Evolutionary conservation across 2,329 filamentous ascomycete genomes (phyloP).

Genomic region (Colletotrichum sp.): DNA sequence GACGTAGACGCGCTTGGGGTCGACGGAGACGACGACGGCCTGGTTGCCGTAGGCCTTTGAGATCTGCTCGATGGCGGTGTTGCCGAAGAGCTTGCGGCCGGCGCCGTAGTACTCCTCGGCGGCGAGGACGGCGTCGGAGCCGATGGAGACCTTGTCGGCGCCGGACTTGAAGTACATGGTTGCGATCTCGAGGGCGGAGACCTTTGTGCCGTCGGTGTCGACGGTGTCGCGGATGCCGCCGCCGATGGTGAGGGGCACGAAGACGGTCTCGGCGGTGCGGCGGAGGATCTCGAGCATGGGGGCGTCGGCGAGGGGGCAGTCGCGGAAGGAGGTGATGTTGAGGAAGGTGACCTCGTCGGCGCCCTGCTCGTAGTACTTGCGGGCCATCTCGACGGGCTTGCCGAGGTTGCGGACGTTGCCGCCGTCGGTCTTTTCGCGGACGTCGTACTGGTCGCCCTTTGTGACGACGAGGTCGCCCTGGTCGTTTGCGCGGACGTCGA

Average conservation of each 20-base stretch:
- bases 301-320: slow-evolving; percentile 88
- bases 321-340: slow-evolving; percentile 97
- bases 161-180: slow-evolving; percentile 97
- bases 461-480: slow-evolving; percentile 94
- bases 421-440: slow-evolving; percentile 80
- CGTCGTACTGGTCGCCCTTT: slow-evolving; percentile 98
- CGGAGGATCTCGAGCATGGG: slow-evolving; percentile 96
- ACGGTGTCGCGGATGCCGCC: slow-evolving; percentile 94
- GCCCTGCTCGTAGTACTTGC: slow-evolving; percentile 93
- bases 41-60: slow-evolving; percentile 93
- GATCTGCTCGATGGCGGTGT: slow-evolving; percentile 94
- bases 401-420: slow-evolving; percentile 85
- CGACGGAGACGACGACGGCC: slow-evolving; percentile 94
- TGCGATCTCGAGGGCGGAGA: slow-evolving; percentile 92
- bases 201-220: slow-evolving; percentile 83
- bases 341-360: slow-evolving; percentile 97
- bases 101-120: slow-evolving; percentile 87
- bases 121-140: slow-evolving; percentile 90
- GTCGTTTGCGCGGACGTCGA: slow-evolving; percentile 95
- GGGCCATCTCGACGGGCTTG: slow-evolving; percentile 95
- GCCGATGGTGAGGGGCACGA: slow-evolving; percentile 94
- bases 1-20: slow-evolving; percentile 92
- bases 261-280: slow-evolving; percentile 86
- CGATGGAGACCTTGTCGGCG: slow-evolving; percentile 97
- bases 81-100: slow-evolving; percentile 73